Conservation (phyloP, 495 filamentous ascomycete species). For the Podospora appendiculata region DNA sequence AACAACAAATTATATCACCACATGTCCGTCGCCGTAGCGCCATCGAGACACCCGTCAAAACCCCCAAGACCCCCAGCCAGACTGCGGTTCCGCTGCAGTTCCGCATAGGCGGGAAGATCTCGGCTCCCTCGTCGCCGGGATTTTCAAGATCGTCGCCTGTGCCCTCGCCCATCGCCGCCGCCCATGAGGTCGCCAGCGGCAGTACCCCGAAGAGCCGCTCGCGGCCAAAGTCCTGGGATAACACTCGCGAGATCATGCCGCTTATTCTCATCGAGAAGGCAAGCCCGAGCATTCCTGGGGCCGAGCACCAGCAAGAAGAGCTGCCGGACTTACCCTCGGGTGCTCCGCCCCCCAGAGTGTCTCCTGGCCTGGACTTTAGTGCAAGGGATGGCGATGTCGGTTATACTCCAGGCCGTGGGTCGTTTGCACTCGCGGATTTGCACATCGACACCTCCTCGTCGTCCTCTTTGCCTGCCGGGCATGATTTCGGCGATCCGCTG, state of each 20-base stretch:
- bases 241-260: slow-evolving; percentile 39
- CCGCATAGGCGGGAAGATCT: slow-evolving; percentile 30
- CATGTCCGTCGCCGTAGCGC: slow-evolving; percentile 30
- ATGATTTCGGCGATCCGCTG: neutral
- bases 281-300: slow-evolving; percentile 7
- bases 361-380: slow-evolving; percentile 12
- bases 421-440: slow-evolving; percentile 6
- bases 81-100: slow-evolving; percentile 46
- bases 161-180: slow-evolving; percentile 24
- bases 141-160: slow-evolving; percentile 28
- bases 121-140: slow-evolving; percentile 34
- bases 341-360: slow-evolving; percentile 27
- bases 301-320: neutral
- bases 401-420: neutral
- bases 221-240: slow-evolving; percentile 45
- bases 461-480: too few species aligned
- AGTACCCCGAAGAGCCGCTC: slow-evolving; percentile 18
- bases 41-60: slow-evolving; percentile 33
- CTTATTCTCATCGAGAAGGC: slow-evolving; percentile 40
- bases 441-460: slow-evolving; percentile 18
- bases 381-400: slow-evolving; percentile 10
- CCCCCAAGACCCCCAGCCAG: slow-evolving; percentile 41
- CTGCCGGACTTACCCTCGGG: slow-evolving; percentile 15
- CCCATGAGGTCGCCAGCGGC: slow-evolving; percentile 16
- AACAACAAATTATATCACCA: neutral